Conservation (phyloP, 2,329 filamentous ascomycete genomes). For the Aureobasidium pullulans region DNA sequence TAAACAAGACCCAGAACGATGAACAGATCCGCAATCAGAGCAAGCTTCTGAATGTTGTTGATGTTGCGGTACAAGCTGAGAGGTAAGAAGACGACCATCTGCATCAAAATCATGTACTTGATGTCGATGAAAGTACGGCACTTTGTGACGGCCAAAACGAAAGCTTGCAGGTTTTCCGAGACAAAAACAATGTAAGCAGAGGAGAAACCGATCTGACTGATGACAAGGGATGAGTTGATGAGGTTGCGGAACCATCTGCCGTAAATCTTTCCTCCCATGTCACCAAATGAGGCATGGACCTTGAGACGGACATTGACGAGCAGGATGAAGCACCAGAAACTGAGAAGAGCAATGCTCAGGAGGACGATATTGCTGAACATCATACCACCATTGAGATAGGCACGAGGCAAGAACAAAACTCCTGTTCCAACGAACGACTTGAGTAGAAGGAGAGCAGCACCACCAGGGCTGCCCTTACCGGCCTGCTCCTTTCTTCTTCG, state of each 20-base stretch:
- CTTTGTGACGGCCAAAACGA: constrained; percentile 82
- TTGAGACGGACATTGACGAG: constrained; percentile 79
- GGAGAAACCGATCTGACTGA: constrained; percentile 92
- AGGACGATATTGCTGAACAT: constrained; percentile 89
- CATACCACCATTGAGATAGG: constrained; percentile 96
- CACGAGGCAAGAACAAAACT: constrained; percentile 84
- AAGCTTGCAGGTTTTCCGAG: constrained; percentile 88
- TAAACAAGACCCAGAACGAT: constrained; percentile 89
- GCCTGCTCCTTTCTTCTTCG: constrained; percentile 69
- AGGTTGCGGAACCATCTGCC: constrained; percentile 81
- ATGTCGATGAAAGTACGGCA: constrained; percentile 82
- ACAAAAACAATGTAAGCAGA: constrained; percentile 96
- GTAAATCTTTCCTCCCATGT: constrained; percentile 88
- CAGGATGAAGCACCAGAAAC: constrained; percentile 96
- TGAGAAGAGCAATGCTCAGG: constrained; percentile 74
- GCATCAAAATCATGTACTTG: constrained; percentile 83
- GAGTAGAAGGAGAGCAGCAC: constrained; percentile 75
- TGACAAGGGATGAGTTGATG: constrained; percentile 85
- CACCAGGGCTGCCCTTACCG: constrained; percentile 70
- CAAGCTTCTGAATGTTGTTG: constrained; percentile 92
- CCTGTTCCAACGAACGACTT: constrained; percentile 98
- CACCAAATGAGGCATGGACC: constrained; percentile 91
- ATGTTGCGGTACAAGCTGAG: constrained; percentile 93
- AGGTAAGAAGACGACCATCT: constrained; percentile 90
- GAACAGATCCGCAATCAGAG: constrained; percentile 86